Base-by-base conservation (phyloP, 495 filamentous ascomycete genomes). In the Neurospora sp. region DNA sequence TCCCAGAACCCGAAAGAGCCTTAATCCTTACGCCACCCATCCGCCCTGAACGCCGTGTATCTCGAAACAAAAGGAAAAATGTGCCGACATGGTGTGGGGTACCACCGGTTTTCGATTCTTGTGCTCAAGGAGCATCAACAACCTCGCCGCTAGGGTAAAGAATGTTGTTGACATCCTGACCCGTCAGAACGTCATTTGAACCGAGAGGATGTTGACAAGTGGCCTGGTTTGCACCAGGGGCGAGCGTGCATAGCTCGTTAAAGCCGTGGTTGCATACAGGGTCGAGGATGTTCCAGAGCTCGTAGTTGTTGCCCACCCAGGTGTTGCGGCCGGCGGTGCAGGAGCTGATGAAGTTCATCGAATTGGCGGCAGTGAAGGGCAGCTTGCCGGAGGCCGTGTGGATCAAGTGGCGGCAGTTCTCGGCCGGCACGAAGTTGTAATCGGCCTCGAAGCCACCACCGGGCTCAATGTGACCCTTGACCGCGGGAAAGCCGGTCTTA, bases 311-410 rank as follows among this genome's bases (percentile, higher is more conserved):
- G 1, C 76, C 80, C 1, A 82, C 81, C 76, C 74, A 84, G 72
- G 76, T 82, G 37, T 70, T 76, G 8, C 77, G 79, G 68, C 78
- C 77, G 39, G 46, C 73, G 14, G 83, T 78, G 72, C 83, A 85
- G 69, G 75, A 78, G 9, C 76, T 73, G 12, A 85, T 46, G 61
- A 76, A 85, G 68, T 83, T 83, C 75, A 85, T 84, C 73, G 81
- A 82, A 74, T 84, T 85, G 31, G 82, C 73, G 0, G 78, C 83
- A 68, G 78, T 81, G 31, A 85, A 78, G 0, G 83, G 80, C 2
- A 85, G 76, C 73, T 80, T 81, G 48, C 73, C 46, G 10, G 74
- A 76, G 37, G 75, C 70, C 40, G 80, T 80, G 69, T 79, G 69
- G 74, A 85, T 74, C 27, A 83, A 72, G 71, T 74, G 59, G 8